Evolutionary conservation across 768 basidiomycete genomes (phyloP), one percentile per base, ranked within the genome.

Genomic region (Psilocybe tampanensis): DNA sequence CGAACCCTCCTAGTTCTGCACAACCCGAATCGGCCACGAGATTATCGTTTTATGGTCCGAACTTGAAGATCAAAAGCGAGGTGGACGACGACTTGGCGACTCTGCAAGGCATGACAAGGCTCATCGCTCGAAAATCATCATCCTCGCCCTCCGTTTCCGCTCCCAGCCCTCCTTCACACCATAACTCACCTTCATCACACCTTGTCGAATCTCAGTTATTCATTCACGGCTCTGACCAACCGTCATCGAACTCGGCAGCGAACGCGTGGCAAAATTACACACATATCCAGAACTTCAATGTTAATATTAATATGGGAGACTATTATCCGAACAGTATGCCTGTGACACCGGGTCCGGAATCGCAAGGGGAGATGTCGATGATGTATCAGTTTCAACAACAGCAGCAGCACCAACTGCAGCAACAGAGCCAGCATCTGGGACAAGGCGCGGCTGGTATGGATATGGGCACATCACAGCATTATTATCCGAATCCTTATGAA

Each of bases 71-170:
- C 57, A 86, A 88, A 66, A 79, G 76, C 52, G 87, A 88, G 63
- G 78, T 77, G 22, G 86, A 87, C 36, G 86, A 87, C 36, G 86
- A 86, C 54, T 65, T 88, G 36, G 79, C 83, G 6, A 81, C 80
- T 1, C 77, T 88, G 11, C 83, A 85, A 21, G 86, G 88, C 2
- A 82, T 82, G 72, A 87, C 86, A 8, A 79, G 86, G 19, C 77
- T 88, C 2, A 81, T 89, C 0, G 70, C 85, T 0, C 75, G 83
- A 13, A 78, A 80, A 59, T 70, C 78, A 18, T 75, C 79, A 18
- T 72, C 77, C 8, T 77, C 83, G 0, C 77, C 83, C 0, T 77
- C 82, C 2, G 70, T 74, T 42, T 69, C 77, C 15, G 70, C 74
- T 17, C 73, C 79, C 6, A 78, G 78, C 48, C 80, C 80, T 17